These are phyloP conservation scores for Daldinia decipiens DNA, from an alignment of 495 filamentous ascomycete species.

Conservation along the genomic window DNA sequence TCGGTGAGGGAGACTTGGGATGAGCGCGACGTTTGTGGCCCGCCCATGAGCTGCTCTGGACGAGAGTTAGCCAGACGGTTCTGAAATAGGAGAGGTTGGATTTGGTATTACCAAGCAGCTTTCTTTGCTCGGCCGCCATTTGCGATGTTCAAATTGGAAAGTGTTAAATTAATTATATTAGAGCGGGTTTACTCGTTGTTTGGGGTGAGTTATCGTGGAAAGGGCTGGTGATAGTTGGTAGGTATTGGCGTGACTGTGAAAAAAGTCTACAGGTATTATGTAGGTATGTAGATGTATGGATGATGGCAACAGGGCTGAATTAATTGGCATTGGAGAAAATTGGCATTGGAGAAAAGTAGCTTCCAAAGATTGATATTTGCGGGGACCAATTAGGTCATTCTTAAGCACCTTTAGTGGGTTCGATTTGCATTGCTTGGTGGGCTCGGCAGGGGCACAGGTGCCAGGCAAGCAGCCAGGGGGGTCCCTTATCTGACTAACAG, in stretches of 20 bases:
- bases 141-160: background rate
- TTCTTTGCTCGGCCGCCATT: slow-evolving; percentile 96
- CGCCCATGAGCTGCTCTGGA: slow-evolving; percentile 84
- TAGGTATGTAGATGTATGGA: slow-evolving; percentile 4
- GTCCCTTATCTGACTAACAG: slow-evolving; percentile 31
- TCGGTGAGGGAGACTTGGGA: slow-evolving; percentile 89
- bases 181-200: background rate
- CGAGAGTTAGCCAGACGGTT: slow-evolving; percentile 32
- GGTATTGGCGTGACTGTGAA: background rate
- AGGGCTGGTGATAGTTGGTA: background rate
- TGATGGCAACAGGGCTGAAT: slow-evolving; percentile 40
- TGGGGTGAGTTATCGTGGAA: background rate
- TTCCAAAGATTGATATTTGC: slow-evolving; percentile 33
- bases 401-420: slow-evolving; percentile 19
- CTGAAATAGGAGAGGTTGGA: slow-evolving; percentile 12
- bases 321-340: slow-evolving; percentile 20
- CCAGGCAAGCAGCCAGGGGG: background rate
- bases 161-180: background rate
- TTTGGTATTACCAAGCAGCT: slow-evolving; percentile 79
- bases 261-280: background rate
- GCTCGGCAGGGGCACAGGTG: slow-evolving; percentile 21
- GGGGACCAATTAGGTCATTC: slow-evolving; percentile 44
- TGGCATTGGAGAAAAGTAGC: slow-evolving; percentile 10
- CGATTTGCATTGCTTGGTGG: slow-evolving; percentile 13
- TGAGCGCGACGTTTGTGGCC: slow-evolving; percentile 73